A percentile compares a stretch with the other conserved stretches of the same genome.
Evolutionary conservation across 148 eudicot species (phyloP).

Genomic region (Persicaria tinctoria): DNA sequence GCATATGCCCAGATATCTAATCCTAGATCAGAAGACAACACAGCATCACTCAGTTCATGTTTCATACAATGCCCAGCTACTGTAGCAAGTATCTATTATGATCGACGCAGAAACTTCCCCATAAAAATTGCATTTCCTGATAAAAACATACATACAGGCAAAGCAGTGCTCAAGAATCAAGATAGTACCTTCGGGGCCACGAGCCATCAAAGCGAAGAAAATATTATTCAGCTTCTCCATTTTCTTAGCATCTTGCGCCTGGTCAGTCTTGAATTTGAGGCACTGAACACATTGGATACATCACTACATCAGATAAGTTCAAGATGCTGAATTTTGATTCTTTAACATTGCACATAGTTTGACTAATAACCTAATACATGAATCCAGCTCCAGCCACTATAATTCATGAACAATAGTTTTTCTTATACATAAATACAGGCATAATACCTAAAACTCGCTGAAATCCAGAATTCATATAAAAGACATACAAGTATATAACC

Average conservation of each 20-base stretch:
- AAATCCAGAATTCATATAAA: not conserved
- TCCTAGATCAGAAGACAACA: not conserved
- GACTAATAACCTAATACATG: not conserved
- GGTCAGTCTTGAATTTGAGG: constrained; percentile 90
- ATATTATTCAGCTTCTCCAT: constrained; percentile 94
- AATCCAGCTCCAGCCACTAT: not conserved
- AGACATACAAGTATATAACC: not conserved
- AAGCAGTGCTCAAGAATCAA: not conserved
- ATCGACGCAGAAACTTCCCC: not conserved
- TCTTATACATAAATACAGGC: not conserved
- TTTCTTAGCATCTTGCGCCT: constrained; percentile 88
- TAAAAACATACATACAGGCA: not conserved
- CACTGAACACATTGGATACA: constrained; percentile 35
- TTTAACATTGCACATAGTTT: not conserved
- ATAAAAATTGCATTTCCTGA: not conserved
- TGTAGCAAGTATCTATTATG: not conserved
- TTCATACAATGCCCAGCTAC: not conserved
- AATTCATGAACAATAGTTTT: not conserved
- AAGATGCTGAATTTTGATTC: not conserved
- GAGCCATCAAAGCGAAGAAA: constrained; percentile 83
- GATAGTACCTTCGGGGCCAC: constrained; percentile 80
- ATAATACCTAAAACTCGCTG: not conserved
- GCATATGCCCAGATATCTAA: not conserved
- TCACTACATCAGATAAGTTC: not conserved
- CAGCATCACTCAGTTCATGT: not conserved